Evolutionary conservation across 768 basidiomycete species (phyloP), one percentile per base, ranked within the genome.

Genomic region (Amyloporia xantha): DNA sequence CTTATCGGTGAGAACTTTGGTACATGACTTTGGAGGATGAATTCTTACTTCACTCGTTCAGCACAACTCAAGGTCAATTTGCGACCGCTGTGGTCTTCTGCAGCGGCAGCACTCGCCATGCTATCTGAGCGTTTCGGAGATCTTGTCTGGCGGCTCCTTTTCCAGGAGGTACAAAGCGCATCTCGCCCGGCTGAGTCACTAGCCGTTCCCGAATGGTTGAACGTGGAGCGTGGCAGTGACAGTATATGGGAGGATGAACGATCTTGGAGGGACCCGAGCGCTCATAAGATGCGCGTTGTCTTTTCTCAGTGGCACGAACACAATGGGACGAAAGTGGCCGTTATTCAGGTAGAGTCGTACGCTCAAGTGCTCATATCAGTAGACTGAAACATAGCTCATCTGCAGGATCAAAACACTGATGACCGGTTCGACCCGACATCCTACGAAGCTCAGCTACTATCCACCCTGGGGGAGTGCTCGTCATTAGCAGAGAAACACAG

Each of bases 1-100:
- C 62, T 92, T 19, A 76, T 85, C 24, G 83, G 87, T 88, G 43
- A 49, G 75, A 68, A 4, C 44, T 3, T 27, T 37, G 50, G 3
- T 21, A 46, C 17, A 30, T 40, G 10, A 35, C 9, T n/a, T 35
- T 35, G 33, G 9, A 35, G 9, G 33, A 35, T n/a, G n/a, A 23
- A 15, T 28, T 11, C 38, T 30, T 30, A 30, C 21, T 17, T 41
- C 27, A 19, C 41, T n/a, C n/a, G 9, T 48, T 21, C 58, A 86
- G 90, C 87, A 5, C 94, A 96, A 62, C 72, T 97, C 45, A 97
- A 98, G 69, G 86, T 97, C 52, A 95, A 93, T 62, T 69, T 98
- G 39, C 78, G 90, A 24, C 96, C 96, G 0, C 61, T 96, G 13
- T 99, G 94, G 87, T 77, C 81, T 3, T 86, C 93, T 15, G 81